Base-by-base conservation (phyloP, 768 basidiomycete species). In the Fibroporia radiculosa region DNA sequence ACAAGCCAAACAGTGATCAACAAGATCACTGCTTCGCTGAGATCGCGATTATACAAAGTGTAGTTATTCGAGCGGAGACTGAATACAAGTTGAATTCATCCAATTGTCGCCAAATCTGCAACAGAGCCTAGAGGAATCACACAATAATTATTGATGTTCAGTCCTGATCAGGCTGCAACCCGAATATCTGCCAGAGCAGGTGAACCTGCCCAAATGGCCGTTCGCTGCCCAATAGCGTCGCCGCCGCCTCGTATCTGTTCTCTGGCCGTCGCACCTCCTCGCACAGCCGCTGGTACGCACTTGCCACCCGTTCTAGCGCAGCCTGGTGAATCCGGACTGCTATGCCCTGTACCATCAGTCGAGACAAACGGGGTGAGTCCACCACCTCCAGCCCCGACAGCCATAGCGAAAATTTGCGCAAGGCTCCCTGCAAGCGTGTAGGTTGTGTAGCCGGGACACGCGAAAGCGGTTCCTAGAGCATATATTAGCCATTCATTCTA, bases 231-330 rank as follows among this genome's bases (percentile, higher is more conserved):
- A 95, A 63, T 46, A 95, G 60, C 18, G 92, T 93, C 48, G 80
- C 74, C 13, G 81, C 87, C n/a, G 93, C 93, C 65, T 97, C 93
- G 57, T 97, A 99, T 61, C 72, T 74, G 51, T 90, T 90, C 61
- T 77, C 75, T 32, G 80, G 74, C 43, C 76, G 78, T 57, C 77
- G 74, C 13, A 97, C 85, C 44, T 82, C 78, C 36, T 82, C 82
- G 60, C 85, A 93, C 2, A 97, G 66, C 49, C 69, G 58, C 7
- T 67, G 72, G 64, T 98, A 99, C 2, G 82, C 78, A 24, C 62
- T 63, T 2, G 77, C 83, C 48, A 98, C 66, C 11, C 80, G 71
- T 26, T 67, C 66, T 48, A 97, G 66, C 1, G 87, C 88, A 14
- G 75, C 74, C 8, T 80, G 81, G 57, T 98, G 95, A 6, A 97